Evolutionary conservation across 1,284 basidiomycete species (phyloP).

Genomic region (Ceratobasidium sp.): DNA sequence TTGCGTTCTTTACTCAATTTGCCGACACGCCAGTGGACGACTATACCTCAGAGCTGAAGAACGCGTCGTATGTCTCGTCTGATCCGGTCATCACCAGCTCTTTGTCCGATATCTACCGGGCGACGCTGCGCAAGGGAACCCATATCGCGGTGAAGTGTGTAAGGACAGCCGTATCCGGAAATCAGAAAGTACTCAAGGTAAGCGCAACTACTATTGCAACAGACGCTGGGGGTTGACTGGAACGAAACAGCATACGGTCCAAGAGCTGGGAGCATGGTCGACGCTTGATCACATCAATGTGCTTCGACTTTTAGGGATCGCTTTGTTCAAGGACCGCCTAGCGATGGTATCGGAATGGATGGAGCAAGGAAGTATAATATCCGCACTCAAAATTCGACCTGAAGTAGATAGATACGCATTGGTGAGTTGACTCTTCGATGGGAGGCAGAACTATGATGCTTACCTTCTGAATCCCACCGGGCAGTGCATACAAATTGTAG

Average conservation of each 20-base stretch:
- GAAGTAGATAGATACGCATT: slow-evolving; percentile 3
- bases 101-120: slow-evolving; percentile 2
- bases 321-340: background rate
- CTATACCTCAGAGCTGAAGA: background rate
- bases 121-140: background rate
- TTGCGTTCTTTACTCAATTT: background rate
- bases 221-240: background rate
- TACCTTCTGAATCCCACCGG: background rate
- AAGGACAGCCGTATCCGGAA: slow-evolving; percentile 6
- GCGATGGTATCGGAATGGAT: slow-evolving; percentile 24
- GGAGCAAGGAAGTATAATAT: slow-evolving; percentile 9
- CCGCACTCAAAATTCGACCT: background rate
- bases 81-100: background rate
- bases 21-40: background rate
- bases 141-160: slow-evolving; percentile 7
- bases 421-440: background rate
- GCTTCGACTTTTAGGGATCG: background rate
- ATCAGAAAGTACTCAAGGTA: slow-evolving; percentile 4
- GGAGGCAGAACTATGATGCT: background rate
- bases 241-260: background rate
- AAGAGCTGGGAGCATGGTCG: slow-evolving; percentile 1
- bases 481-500: background rate
- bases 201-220: background rate
- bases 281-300: slow-evolving; percentile 6
- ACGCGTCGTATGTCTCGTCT: background rate